A percentile compares a stretch with the other conserved stretches of the same genome.
Conservation (phyloP, 129 eudicot genomes). For the Lactuca sativa region DNA sequence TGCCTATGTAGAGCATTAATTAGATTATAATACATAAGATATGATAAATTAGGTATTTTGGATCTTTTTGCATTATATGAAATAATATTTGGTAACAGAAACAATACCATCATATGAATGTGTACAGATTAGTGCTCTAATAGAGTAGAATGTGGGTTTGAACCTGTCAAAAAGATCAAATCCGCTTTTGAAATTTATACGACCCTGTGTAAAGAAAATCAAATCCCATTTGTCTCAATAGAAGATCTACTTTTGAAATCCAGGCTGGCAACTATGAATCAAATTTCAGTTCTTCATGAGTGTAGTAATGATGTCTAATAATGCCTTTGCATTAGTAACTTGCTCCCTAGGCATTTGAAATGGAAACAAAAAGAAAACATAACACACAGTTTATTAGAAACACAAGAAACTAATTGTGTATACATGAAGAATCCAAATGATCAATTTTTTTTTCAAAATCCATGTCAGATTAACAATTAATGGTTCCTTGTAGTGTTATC, state of each 20-base stretch:
- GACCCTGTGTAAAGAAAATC: no score
- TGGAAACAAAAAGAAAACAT: slow-evolving; percentile 23
- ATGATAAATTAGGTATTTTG: neutral
- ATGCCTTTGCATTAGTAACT: slow-evolving; percentile 95
- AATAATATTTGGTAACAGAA: neutral
- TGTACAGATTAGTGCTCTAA: slow-evolving; percentile 65
- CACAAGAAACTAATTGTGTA: no score
- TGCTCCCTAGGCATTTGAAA: slow-evolving; percentile 94
- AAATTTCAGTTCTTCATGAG: slow-evolving; percentile 30
- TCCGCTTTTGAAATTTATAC: no score
- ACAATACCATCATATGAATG: slow-evolving; percentile 75
- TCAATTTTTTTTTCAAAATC: no score
- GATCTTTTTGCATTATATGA: slow-evolving; percentile 16
- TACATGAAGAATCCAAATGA: no score
- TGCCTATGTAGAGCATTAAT: slow-evolving; percentile 41
- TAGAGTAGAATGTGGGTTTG: slow-evolving; percentile 80
- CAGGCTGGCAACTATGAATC: no score
- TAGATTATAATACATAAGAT: neutral
- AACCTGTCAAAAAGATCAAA: slow-evolving; percentile 44
- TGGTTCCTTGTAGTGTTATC: no score
- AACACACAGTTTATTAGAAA: neutral
- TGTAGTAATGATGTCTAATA: slow-evolving; percentile 71
- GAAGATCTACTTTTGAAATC: no score
- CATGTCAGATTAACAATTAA: no score
- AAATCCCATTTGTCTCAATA: no score